These are phyloP conservation scores for Botrytis cinerea DNA, from an alignment of 2,329 filamentous ascomycete species.

Conservation along the genomic window DNA sequence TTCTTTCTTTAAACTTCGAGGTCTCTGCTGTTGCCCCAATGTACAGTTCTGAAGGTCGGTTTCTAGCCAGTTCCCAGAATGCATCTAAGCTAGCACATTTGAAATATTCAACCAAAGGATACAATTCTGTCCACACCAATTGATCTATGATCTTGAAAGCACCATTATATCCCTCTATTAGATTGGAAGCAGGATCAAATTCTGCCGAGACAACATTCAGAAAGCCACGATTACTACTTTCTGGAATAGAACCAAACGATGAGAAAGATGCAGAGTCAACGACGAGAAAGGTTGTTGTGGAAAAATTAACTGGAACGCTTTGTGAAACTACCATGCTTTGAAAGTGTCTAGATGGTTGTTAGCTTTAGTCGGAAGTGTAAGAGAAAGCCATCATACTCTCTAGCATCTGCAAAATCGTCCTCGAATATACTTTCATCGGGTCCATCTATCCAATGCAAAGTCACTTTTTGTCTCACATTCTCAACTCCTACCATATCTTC, in stretches of 20 bases:
- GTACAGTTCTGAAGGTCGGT: neutral
- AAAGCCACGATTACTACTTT: neutral
- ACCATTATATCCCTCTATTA: neutral
- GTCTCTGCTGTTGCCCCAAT: neutral
- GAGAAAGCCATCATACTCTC: neutral
- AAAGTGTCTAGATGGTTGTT: neutral
- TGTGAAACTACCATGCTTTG: neutral
- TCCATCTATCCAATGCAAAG: neutral
- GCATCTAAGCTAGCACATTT: neutral
- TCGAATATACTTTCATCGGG: neutral
- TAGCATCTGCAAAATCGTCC: neutral
- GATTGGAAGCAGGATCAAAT: neutral
- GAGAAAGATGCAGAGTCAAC: neutral
- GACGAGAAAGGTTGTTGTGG: neutral
- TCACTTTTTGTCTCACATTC: neutral
- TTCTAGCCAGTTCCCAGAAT: neutral
- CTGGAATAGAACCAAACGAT: neutral
- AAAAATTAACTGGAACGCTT: neutral
- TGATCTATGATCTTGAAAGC: neutral
- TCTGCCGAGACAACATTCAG: neutral
- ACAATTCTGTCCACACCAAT: neutral
- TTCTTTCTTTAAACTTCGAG: neutral
- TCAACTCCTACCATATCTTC: neutral
- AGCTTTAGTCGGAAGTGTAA: neutral
- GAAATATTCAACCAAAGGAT: neutral